phyloP scores from a whole-genome alignment of 2,329 filamentous ascomycete species.

The Ophiocordyceps camponoti-saundersi region DNA sequence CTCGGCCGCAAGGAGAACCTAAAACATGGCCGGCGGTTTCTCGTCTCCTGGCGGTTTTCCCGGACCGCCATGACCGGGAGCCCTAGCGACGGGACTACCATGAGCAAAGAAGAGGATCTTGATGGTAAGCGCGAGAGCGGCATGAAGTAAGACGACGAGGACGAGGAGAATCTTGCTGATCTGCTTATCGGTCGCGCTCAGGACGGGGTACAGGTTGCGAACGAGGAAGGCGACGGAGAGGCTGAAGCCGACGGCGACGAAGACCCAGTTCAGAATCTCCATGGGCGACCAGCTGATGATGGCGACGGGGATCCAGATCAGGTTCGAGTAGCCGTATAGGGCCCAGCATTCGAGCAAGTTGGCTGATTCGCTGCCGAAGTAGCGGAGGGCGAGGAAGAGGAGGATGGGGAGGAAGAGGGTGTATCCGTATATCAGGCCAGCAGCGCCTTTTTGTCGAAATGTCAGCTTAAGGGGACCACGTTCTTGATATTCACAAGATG shows the following conservation, averaged over 20 bases:
- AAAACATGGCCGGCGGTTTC: slow-evolving; percentile 8
- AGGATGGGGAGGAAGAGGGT: slow-evolving; percentile 71
- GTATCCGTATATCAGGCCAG: slow-evolving; percentile 89
- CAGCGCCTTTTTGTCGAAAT: slow-evolving; percentile 39
- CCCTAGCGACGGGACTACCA: slow-evolving; percentile 35
- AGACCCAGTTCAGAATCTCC: slow-evolving; percentile 78
- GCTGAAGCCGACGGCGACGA: slow-evolving; percentile 74
- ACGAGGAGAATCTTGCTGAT: slow-evolving; percentile 78
- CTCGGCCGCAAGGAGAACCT: background rate
- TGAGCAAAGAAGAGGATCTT: slow-evolving; percentile 94
- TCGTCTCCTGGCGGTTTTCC: slow-evolving; percentile 8
- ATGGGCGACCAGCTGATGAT: slow-evolving; percentile 81
- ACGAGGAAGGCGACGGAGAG: slow-evolving; percentile 71
- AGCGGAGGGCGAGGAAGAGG: slow-evolving; percentile 77
- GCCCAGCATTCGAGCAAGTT: slow-evolving; percentile 92
- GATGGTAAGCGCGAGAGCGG: slow-evolving; percentile 81
- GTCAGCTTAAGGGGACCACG: background rate
- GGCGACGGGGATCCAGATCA: slow-evolving; percentile 94
- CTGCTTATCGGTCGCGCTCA: slow-evolving; percentile 84
- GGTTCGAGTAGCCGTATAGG: slow-evolving; percentile 87
- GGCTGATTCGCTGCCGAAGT: slow-evolving; percentile 87
- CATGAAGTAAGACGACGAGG: slow-evolving; percentile 69
- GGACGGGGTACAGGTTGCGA: slow-evolving; percentile 76
- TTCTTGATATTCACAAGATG: too few relatives aligned
- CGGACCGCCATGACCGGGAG: slow-evolving; percentile 12